Conservation (phyloP, 495 filamentous ascomycete genomes). For the Lasiosphaeria miniovina region DNA sequence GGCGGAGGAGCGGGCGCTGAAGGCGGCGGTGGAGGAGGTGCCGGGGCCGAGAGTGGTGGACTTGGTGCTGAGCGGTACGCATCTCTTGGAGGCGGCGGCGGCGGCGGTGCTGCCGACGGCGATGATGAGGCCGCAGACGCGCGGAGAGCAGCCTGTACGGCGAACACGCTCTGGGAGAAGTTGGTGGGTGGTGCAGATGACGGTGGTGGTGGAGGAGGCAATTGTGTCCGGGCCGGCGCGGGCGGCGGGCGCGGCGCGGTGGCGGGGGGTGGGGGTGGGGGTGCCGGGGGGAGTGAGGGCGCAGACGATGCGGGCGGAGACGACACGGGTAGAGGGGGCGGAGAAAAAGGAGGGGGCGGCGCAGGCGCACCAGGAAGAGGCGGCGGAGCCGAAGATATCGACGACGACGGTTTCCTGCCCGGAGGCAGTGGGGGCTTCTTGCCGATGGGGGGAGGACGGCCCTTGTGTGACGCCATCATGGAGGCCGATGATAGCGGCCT, state of each 20-base stretch:
- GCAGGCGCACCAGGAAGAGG: conserved; percentile 49
- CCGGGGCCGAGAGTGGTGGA: conserved; percentile 32
- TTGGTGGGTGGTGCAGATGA: conserved; percentile 25
- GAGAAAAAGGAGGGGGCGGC: conserved; percentile 50
- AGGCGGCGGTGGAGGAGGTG: conserved; percentile 34
- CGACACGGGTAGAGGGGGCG: conserved; percentile 48
- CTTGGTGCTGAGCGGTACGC: conserved; percentile 35
- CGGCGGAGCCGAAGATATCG: conserved; percentile 45
- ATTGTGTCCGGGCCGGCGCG: conserved; percentile 49
- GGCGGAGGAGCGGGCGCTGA: conserved; percentile 27
- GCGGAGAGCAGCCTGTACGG: conserved; percentile 49
- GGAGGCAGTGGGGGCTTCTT: conserved; percentile 68
- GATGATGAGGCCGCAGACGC: conserved; percentile 45
- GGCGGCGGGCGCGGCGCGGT: conserved; percentile 51
- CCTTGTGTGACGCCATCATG: conserved; percentile 28
- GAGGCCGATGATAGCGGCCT: conserved; percentile 53
- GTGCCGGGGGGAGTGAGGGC: conserved; percentile 46
- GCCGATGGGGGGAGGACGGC: conserved; percentile 58
- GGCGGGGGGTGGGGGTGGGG: conserved; percentile 48
- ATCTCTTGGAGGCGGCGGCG: conserved; percentile 39
- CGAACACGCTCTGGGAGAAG: conserved; percentile 41
- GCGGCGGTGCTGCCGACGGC: conserved; percentile 40
- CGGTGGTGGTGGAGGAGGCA: conserved; percentile 49
- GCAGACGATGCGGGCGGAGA: conserved; percentile 50
- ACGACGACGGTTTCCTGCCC: conserved; percentile 63